Evolutionary conservation across 2,329 filamentous ascomycete species (phyloP), one percentile per base, ranked within the genome.

Genomic region (Lachnellula cervina): DNA sequence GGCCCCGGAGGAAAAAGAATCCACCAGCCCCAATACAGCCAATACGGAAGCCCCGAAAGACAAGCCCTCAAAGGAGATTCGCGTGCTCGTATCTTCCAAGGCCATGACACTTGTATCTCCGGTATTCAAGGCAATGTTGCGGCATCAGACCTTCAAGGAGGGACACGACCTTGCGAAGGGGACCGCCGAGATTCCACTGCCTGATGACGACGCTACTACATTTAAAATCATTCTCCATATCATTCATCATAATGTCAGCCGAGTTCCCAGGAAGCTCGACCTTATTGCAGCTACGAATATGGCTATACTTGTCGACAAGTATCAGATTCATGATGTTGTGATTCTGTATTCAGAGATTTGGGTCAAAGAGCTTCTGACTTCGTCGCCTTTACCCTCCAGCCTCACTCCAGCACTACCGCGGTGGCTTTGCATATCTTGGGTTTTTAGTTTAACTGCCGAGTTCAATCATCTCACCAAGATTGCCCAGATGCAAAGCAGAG

Each of bases 201-300:
- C 19, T 21, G 53, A 59, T 69, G 40, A 72, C 45, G 59, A 71
- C 45, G n/a, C 42, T 19, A 9, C 19, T 14, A 0, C 48, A 5
- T 65, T 73, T 52, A 49, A 57, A 0, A 55, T 70, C 3, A 42
- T 72, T 17, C 63, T 72, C 52, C 60, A 62, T 16, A 64, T 73
- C 11, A 66, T 66, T 3, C 70, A 71, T 50, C 49, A 55, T 28
- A 49, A 54, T 6, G 50, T 51, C 38, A 44, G 51, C 21, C 55
- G 62, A n/a, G 59, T 73, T 2, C 66, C 64, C 2, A n/a, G 53
- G 19, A 53, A 35, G 21, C 25, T 73, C 1, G 52, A 53, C 4
- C 66, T 70, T 7, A 5, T 47, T 0, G 54, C 64, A 9, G 58
- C 72, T 2, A 62, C 69, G 2, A 57, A 63, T 11, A 38, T 73